phyloP scores from a whole-genome alignment of 108 stramenopile genomes.

The Mayamaea pseudoterrestris region DNA sequence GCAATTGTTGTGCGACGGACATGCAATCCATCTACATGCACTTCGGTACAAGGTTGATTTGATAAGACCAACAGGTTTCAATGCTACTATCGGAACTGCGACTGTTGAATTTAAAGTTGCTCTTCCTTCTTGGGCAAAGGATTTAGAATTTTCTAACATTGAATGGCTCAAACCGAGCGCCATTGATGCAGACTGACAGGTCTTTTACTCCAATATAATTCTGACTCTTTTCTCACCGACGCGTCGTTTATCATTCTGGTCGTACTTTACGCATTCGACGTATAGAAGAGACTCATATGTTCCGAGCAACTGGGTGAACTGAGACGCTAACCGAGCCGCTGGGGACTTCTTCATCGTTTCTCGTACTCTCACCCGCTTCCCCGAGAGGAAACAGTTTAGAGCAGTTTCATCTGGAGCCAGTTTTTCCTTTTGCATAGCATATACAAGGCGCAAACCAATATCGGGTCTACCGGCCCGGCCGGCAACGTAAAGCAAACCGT shows the following conservation, averaged over 20 bases:
- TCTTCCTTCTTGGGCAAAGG: too few species aligned
- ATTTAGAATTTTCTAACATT: too few species aligned
- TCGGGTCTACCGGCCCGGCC: slow-evolving; percentile 63
- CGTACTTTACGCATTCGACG: slow-evolving; percentile 71
- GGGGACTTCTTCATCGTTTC: slow-evolving; percentile 1
- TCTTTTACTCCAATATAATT: too few species aligned
- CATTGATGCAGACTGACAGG: too few species aligned
- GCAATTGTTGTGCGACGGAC: slow-evolving; percentile 56
- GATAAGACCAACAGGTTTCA: too few species aligned
- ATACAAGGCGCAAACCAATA: slow-evolving; percentile 51
- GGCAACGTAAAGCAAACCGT: slow-evolving; percentile 66
- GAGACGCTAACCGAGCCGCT: slow-evolving; percentile 1
- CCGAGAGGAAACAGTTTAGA: slow-evolving; percentile 44
- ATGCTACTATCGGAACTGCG: too few species aligned
- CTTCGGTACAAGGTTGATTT: slow-evolving; percentile 37
- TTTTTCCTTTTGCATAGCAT: slow-evolving; percentile 64
- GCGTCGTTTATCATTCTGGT: slow-evolving; percentile 41
- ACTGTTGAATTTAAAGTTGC: too few species aligned
- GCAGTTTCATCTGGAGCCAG: slow-evolving; percentile 41
- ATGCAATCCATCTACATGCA: slow-evolving; percentile 62
- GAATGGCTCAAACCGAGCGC: too few species aligned
- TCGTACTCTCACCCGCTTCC: slow-evolving; percentile 34
- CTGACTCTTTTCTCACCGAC: slow-evolving; percentile 44
- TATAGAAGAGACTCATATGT: slow-evolving; percentile 44
- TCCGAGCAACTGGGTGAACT: background rate